Base-by-base conservation (phyloP, 805 yeast species). In the Candida germanica region DNA sequence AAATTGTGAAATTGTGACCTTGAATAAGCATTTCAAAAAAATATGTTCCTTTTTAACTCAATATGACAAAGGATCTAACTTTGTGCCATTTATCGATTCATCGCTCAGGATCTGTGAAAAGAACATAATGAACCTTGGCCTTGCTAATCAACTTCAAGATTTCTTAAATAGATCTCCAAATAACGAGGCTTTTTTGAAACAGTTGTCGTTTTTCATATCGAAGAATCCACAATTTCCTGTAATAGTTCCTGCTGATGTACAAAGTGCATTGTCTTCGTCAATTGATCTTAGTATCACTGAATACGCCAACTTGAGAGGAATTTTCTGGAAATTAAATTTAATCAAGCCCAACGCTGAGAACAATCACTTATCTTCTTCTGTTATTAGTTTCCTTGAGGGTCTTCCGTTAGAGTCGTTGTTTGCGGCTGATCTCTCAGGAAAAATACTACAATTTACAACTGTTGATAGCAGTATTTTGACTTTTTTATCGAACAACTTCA, bases 1-100 rank as follows among this genome's bases (percentile, higher is more conserved):
- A 65, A 80, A 80, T 50, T 59, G 79, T 49, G 76, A 73, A 26
- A 49, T 71, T 11, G 62, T 38, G n/a, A n/a, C 36, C 4, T 27
- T 44, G 18, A 69, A 78, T 2, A 73, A 66, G 44, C 58, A 58
- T 31, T 79, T 77, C 48, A 63, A 63, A 17, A 44, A 21, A 14
- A 17, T 42, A 5, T 18, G 33, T 9, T 12, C 25, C 5, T 33
- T 32, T n/a, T 5, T 36, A 6, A 24, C 21, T 6, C 27, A 12
- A 10, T 35, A 39, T 3, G 31, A 43, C 33, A 15, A 42, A 50
- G n/a, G 47, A 11, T 13, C 6, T 4, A 14, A 34, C 13, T 33
- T 42, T 21, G 27, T 42, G 9, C 33, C 46, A 3, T 42, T 42
- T 22, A 20, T 41, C 3, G 42, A 39, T 26, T 31, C 49, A 1